These are phyloP conservation scores for Isoetes taiwanensis DNA, from an alignment of 75 land plant species.

Conservation along the genomic window DNA sequence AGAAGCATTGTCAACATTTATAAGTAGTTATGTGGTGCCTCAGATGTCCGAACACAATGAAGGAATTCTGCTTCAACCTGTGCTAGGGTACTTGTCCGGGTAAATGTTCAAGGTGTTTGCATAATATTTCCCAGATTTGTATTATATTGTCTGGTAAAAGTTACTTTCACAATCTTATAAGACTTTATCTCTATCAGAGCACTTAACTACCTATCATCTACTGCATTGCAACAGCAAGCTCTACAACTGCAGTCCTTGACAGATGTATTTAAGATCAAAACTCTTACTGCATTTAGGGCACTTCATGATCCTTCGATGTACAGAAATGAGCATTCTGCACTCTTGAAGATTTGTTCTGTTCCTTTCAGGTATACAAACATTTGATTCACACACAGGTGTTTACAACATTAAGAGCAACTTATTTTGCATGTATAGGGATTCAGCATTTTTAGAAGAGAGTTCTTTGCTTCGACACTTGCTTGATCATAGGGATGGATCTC, in stretches of 20 bases:
- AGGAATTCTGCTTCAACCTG: slow-evolving; percentile 79
- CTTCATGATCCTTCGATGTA: slow-evolving; percentile 64
- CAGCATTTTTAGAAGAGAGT: slow-evolving; percentile 69
- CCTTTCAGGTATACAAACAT: slow-evolving; percentile 97
- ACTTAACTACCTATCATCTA: slow-evolving; percentile 41
- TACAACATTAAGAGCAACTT: too few relatives aligned
- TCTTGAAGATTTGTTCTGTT: slow-evolving; percentile 58
- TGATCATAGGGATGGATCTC: slow-evolving; percentile 81
- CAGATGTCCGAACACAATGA: slow-evolving; percentile 16
- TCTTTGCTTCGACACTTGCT: slow-evolving; percentile 61
- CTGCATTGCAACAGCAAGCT: slow-evolving; percentile 34
- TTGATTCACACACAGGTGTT: too few relatives aligned
- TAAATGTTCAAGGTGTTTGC: slow-evolving; percentile 9
- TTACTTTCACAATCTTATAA: background rate
- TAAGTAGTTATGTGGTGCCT: slow-evolving; percentile 59
- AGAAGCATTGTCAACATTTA: slow-evolving; percentile 79
- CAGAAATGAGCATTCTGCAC: slow-evolving; percentile 54
- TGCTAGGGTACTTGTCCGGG: slow-evolving; percentile 72
- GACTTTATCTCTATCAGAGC: slow-evolving; percentile 69
- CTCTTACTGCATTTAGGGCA: slow-evolving; percentile 62
- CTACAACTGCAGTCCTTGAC: slow-evolving; percentile 33
- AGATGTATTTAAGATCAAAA: slow-evolving; percentile 58
- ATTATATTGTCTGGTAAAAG: background rate
- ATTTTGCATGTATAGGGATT: too few relatives aligned
- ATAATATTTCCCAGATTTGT: slow-evolving; percentile 7